Conservation (phyloP, 192 early-diverging fungal genomes). For the Entomortierella parvispora region DNA sequence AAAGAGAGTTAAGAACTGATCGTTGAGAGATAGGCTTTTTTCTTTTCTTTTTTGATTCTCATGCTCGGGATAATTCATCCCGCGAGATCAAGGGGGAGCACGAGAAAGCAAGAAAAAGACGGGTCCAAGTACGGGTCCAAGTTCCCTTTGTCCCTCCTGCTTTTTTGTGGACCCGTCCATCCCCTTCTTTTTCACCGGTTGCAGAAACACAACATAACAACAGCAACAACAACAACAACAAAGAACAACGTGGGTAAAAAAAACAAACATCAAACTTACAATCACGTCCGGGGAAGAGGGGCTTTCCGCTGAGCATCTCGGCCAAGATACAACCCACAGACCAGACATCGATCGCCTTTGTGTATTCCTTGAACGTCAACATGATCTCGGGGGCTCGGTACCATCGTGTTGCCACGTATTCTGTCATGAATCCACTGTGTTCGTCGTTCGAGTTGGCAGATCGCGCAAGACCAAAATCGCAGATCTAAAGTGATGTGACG, state of each 20-base stretch:
- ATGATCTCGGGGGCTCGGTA: slow-evolving; percentile 97
- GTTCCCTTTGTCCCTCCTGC: no score
- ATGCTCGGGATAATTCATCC: no score
- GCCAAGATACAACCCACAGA: slow-evolving; percentile 91
- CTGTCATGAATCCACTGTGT: slow-evolving; percentile 92
- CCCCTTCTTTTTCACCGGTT: background rate
- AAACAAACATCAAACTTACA: slow-evolving; percentile 44
- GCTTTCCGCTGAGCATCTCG: slow-evolving; percentile 83
- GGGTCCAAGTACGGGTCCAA: no score
- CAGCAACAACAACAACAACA: background rate
- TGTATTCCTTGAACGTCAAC: slow-evolving; percentile 97
- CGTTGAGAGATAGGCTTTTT: no score
- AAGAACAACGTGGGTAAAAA: background rate
- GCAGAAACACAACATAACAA: background rate
- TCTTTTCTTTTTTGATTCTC: no score
- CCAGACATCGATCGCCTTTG: slow-evolving; percentile 98
- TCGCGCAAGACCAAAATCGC: slow-evolving; percentile 98
- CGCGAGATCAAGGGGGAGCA: no score
- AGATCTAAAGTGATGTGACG: slow-evolving; percentile 70
- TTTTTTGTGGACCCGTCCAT: no score
- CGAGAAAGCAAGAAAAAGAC: no score
- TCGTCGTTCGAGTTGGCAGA: slow-evolving; percentile 85
- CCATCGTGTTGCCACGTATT: slow-evolving; percentile 96
- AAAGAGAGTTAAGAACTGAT: background rate
- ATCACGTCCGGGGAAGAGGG: slow-evolving; percentile 86